Conservation (phyloP, 768 basidiomycete genomes). For the Calvatia gigantea region DNA sequence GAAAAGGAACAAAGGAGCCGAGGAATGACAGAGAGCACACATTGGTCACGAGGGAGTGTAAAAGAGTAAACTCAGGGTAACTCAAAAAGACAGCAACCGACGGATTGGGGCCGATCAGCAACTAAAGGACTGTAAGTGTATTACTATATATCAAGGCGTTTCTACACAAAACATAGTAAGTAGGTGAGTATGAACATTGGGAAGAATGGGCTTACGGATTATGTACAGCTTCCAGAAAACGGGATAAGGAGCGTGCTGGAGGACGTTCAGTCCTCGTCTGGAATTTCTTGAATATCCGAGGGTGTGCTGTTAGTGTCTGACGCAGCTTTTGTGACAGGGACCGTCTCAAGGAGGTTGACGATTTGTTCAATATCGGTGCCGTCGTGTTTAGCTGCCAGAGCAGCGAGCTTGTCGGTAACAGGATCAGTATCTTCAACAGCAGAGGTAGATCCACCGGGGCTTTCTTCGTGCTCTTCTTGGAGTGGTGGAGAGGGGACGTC, state of each 20-base stretch:
- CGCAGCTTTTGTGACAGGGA: constrained; percentile 32
- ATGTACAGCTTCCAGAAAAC: neutral
- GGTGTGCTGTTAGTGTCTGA: constrained; percentile 47
- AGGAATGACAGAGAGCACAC: neutral
- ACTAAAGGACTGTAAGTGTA: constrained; percentile 1
- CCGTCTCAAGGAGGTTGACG: constrained; percentile 60
- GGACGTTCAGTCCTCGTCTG: constrained; percentile 32
- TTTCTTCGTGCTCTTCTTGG: neutral
- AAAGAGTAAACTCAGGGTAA: neutral
- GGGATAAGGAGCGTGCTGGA: constrained; percentile 6
- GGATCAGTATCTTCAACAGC: constrained; percentile 3
- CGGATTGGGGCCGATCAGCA: neutral
- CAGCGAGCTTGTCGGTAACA: neutral
- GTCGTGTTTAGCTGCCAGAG: constrained; percentile 9
- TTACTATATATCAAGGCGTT: neutral
- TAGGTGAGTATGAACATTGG: neutral
- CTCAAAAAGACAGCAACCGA: neutral
- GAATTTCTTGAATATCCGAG: constrained; percentile 53
- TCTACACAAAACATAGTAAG: neutral
- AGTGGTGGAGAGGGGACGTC: neutral
- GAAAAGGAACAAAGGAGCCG: neutral
- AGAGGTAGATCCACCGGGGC: constrained; percentile 3
- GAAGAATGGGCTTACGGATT: neutral
- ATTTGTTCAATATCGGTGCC: constrained; percentile 58
- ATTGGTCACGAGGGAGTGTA: neutral